Evolutionary conservation across 2,329 filamentous ascomycete species (phyloP), one percentile per base, ranked within the genome.

Genomic region (Curvularia hawaiiensis): DNA sequence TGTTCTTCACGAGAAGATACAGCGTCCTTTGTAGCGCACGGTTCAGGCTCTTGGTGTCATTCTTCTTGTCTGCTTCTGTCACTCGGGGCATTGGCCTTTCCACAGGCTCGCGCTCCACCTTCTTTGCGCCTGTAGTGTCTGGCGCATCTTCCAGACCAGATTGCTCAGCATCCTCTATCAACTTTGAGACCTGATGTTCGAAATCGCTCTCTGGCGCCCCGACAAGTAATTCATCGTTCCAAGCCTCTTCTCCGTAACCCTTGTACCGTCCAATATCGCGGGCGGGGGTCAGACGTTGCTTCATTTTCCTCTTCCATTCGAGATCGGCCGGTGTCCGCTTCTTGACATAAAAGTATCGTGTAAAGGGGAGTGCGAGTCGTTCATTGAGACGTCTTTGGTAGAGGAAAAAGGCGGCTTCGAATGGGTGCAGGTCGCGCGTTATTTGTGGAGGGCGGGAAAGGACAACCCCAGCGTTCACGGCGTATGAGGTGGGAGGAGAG

Each of bases 321-420:
- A 92, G 82, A 65, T 93, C 90, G 9, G 87, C 84, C 1, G 92
- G 89, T 11, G 93, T 96, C 73, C 91, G 91, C 67, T 88, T 88
- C 82, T 96, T 96, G 85, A 93, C 96, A 84, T 96, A 99, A 80
- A 98, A 95, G 75, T 90, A 90, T 65, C 90, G 87, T 55, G 90
- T 90, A 77, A 98, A 99, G 1, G 93, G 91, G 4, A 95, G 84
- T 20, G 89, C 88, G 51, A 97, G 84, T 43, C 95, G 90, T 82
- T 99, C 95, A 78, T 98, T 97, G 59, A 99, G 84, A 14, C 95
- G 92, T 70, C 94, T 94, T 80, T 99, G 95, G 81, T 99, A 99
- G 76, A 99, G 92, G 83, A 90, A 97, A 80, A 90, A 98, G 63
- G 94, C 84, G 73, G 92, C 90, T 78, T 99, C 95, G 78, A 99